phyloP scores from a whole-genome alignment of 2,329 filamentous ascomycete species.

The Verticillium dahliae region DNA sequence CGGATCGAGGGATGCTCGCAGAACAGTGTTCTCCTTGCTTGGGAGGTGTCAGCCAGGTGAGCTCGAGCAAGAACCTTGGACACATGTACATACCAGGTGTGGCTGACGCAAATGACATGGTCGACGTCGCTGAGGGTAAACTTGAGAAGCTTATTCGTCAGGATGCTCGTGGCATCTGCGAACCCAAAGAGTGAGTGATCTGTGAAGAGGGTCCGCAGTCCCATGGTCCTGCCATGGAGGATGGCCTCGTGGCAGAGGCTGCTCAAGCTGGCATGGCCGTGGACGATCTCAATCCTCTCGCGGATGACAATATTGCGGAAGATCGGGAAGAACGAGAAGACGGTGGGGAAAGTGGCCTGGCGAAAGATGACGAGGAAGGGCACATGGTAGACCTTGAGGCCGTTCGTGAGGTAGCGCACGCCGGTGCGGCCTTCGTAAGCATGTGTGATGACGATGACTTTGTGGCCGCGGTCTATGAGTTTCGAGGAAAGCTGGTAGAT shows the following conservation, averaged over 20 bases:
- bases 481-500: conserved; percentile 97
- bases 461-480: conserved; percentile 94
- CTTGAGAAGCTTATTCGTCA: conserved; percentile 95
- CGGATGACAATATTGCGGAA: conserved; percentile 93
- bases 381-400: conserved; percentile 95
- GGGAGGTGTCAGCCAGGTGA: conserved; percentile 3
- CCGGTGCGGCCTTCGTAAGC: conserved; percentile 87
- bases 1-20: conserved; percentile 88
- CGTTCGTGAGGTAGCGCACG: conserved; percentile 92
- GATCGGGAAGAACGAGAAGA: conserved; percentile 98
- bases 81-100: conserved; percentile 70
- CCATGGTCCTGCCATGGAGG: conserved; percentile 92
- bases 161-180: conserved; percentile 88
- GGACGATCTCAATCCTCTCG: conserved; percentile 93
- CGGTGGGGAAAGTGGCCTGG: conserved; percentile 86
- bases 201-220: conserved; percentile 89
- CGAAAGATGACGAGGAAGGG: conserved; percentile 96
- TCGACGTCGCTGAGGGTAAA: conserved; percentile 95
- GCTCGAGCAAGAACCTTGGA: background rate
- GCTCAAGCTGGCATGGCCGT: conserved; percentile 92
- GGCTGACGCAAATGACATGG: conserved; percentile 96
- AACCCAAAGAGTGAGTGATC: conserved; percentile 98
- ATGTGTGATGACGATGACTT: conserved; percentile 96
- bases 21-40: conserved; percentile 96
- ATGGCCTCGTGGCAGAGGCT: conserved; percentile 93